These are phyloP conservation scores for Malus hybrid DNA, from an alignment of 331 rosid genomes.

Conservation along the genomic window DNA sequence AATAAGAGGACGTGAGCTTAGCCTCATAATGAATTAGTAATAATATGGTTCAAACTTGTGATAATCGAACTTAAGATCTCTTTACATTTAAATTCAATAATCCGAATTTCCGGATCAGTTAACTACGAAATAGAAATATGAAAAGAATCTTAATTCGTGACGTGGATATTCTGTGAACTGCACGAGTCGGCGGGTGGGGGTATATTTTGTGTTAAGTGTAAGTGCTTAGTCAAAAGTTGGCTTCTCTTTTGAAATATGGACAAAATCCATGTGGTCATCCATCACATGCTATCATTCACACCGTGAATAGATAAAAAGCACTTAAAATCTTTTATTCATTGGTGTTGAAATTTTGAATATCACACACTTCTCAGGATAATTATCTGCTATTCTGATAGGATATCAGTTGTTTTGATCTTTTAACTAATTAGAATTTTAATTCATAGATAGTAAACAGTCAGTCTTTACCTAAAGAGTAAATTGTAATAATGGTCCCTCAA, in stretches of 20 bases:
- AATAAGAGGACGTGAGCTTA: too few relatives aligned
- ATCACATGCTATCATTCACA: not conserved
- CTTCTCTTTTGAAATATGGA: conserved; percentile 20
- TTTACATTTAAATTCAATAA: too few relatives aligned
- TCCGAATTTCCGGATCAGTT: accelerated
- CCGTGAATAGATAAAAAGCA: not conserved
- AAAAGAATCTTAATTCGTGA: too few relatives aligned
- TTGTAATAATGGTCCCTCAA: too few relatives aligned
- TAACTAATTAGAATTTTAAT: not conserved
- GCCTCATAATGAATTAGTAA: too few relatives aligned
- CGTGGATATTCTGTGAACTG: too few relatives aligned
- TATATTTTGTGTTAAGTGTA: too few relatives aligned
- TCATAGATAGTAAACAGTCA: not conserved
- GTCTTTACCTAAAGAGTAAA: too few relatives aligned
- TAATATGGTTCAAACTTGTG: too few relatives aligned
- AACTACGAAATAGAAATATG: too few relatives aligned
- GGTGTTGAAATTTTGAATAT: not conserved
- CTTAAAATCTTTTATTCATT: not conserved
- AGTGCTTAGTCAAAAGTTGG: not conserved
- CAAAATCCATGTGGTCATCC: conserved; percentile 1
- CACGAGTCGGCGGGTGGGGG: too few relatives aligned
- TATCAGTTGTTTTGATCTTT: not conserved
- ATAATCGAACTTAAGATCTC: too few relatives aligned
- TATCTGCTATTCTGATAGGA: not conserved
- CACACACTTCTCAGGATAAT: not conserved